These are phyloP conservation scores for Aegilops tauschii DNA, from an alignment of 176 grass and related monocot species.

Conservation along the genomic window DNA sequence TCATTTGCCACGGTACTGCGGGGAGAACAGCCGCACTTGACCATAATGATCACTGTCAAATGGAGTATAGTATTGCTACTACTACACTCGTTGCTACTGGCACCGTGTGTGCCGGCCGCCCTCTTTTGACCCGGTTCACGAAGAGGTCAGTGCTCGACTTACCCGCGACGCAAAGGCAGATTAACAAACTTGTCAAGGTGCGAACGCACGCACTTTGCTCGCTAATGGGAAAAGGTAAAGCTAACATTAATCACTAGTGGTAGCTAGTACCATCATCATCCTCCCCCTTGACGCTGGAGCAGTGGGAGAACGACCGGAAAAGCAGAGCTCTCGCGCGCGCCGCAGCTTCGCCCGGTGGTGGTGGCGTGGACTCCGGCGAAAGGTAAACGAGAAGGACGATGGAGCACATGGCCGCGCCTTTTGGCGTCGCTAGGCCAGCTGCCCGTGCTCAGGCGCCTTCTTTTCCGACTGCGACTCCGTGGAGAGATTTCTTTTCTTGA, in stretches of 20 bases:
- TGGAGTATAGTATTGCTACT: fast-evolving
- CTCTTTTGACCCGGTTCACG: conserved; percentile 25
- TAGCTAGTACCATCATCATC: background rate
- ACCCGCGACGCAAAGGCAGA: conserved; percentile 47
- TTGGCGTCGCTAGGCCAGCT: background rate
- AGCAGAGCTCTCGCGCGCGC: background rate
- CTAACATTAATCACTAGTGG: background rate
- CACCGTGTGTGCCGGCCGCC: background rate
- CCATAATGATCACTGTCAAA: background rate
- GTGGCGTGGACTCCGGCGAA: background rate
- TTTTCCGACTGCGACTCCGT: no score
- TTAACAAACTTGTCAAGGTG: background rate
- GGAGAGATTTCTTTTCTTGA: no score
- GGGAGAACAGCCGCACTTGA: background rate
- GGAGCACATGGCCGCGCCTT: background rate
- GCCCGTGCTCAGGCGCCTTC: no score
- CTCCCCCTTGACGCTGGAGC: background rate
- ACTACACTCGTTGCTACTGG: no score
- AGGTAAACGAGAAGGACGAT: background rate
- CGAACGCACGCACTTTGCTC: background rate
- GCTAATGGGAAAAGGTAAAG: background rate
- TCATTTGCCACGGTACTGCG: background rate
- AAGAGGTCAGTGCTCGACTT: conserved; percentile 37
- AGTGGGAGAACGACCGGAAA: background rate
- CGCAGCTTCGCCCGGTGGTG: conserved; percentile 6